Evolutionary conservation across 371 early-diverging fungal genomes (phyloP).

Genomic region (Nematocida sp.): DNA sequence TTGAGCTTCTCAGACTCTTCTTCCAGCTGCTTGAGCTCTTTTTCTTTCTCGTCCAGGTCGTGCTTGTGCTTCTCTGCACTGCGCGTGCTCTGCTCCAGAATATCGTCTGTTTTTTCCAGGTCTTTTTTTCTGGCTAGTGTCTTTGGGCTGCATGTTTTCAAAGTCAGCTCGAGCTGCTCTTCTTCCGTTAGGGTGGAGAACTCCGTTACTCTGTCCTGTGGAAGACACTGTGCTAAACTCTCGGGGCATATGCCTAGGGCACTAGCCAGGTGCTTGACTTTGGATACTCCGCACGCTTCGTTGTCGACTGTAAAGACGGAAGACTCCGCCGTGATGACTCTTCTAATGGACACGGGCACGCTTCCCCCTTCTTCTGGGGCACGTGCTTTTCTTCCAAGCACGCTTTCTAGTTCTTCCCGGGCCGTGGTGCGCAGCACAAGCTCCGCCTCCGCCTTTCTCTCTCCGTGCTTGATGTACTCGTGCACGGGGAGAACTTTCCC

Average conservation of each 20-base stretch:
- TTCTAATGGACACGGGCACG: conserved; percentile 17
- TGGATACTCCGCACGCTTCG: conserved; percentile 1
- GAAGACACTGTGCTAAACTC: conserved; percentile 63
- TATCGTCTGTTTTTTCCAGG: conserved; percentile 7
- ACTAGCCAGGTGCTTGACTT: conserved; percentile 47
- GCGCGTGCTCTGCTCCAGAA: neutral
- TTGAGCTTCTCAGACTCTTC: conserved; percentile 52
- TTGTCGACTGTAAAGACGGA: conserved; percentile 58
- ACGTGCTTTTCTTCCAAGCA: no score
- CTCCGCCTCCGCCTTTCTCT: conserved; percentile 45
- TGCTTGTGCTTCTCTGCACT: conserved; percentile 16
- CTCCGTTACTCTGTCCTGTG: conserved; percentile 65
- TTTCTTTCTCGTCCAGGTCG: conserved; percentile 24
- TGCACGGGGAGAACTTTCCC: conserved; percentile 57
- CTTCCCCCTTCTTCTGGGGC: conserved; percentile 11
- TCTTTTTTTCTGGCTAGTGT: conserved; percentile 43
- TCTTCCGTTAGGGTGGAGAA: conserved; percentile 59
- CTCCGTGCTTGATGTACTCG: conserved; percentile 62
- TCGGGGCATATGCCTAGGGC: conserved; percentile 55
- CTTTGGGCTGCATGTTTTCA: conserved; percentile 40
- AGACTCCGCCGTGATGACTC: conserved; percentile 35
- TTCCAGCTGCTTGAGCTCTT: conserved; percentile 36
- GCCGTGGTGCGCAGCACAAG: conserved; percentile 2
- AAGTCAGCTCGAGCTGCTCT: conserved; percentile 53
- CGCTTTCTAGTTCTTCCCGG: neutral